Evolutionary conservation across 768 basidiomycete genomes (phyloP), one percentile per base, ranked within the genome.

Genomic region (Pulveroboletus sp.): DNA sequence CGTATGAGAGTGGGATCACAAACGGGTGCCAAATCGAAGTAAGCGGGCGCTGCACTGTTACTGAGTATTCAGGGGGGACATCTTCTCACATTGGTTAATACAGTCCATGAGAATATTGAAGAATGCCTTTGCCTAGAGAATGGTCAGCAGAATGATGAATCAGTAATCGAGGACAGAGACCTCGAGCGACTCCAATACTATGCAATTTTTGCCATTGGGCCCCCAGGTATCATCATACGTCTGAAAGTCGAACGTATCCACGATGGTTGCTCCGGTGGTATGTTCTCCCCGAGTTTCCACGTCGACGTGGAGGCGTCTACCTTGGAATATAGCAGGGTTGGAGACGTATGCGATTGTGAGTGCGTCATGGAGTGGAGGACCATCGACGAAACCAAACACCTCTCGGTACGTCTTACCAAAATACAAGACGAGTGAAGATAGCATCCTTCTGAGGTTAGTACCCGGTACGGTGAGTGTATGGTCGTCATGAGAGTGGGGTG

Each of bases 331-430:
- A 5, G 81, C 74, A 0, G 89, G 89, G n/a, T 69, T 66, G 1
- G 82, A 78, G 32, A 92, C 73, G 53, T 88, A 93, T 9, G 82
- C 86, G 40, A 93, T 72, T 0, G 92, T 89, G 32, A 94, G 73
- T 1, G 89, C 82, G 58, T 94, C 93, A 55, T 95, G 93, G 3
- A 93, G 72, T 2, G 93, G 93, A 6, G 93, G 93, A 0, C 90
- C 92, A 31, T 86, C 76, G n/a, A 74, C 64, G 64, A 94, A 94
- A n/a, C 81, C 82, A 55, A 91, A 94, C 0, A 82, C 83, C 3
- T 78, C 70, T 59, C 80, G 78, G 68, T 93, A 92, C 2, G 81
- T 55, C 4, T 79, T 76, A 6, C 86, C 82, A 60, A 94, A 93
- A 68, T 80, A 90, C 43, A 66, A 74, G 53, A 93, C 75, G 14